phyloP scores from a whole-genome alignment of 805 yeast genomes.

The Hanseniaspora pseudoguilliermondii region DNA sequence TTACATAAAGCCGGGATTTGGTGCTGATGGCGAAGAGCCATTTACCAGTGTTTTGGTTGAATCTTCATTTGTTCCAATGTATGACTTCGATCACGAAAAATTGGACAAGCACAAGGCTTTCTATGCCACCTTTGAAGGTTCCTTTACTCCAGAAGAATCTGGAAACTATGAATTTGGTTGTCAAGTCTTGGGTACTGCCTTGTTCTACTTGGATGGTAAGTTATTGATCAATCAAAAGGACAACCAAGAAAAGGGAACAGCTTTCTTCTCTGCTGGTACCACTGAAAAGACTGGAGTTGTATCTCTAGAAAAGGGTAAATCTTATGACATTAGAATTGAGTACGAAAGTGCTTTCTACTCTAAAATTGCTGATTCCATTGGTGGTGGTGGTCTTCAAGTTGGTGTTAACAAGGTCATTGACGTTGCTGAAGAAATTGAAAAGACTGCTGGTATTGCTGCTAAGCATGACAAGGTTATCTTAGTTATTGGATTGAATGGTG shows the following conservation, averaged over 20 bases:
- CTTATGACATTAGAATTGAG: conserved; percentile 36
- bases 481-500: conserved; percentile 39
- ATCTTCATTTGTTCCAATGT: conserved; percentile 18
- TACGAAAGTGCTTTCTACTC: conserved; percentile 40
- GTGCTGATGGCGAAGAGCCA: conserved; percentile 17
- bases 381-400: conserved; percentile 29
- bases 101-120: conserved; percentile 22
- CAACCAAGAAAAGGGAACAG: conserved; percentile 36
- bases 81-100: conserved; percentile 24
- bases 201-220: conserved; percentile 39
- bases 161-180: conserved; percentile 43
- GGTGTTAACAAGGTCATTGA: conserved; percentile 26
- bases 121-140: conserved; percentile 35
- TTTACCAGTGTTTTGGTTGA: conserved; percentile 23
- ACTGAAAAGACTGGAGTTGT: conserved; percentile 34
- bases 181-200: conserved; percentile 42
- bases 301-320: conserved; percentile 32
- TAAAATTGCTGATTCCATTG: conserved; percentile 20
- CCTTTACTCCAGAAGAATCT: conserved; percentile 35
- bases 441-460: conserved; percentile 40
- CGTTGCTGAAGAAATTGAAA: conserved; percentile 25
- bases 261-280: conserved; percentile 46
- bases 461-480: conserved; percentile 41
- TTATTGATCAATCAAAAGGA: conserved; percentile 46
- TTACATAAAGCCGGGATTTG: conserved; percentile 19